Base-by-base conservation (phyloP, 225 moss, liverwort and hornwort species). In the Thuidium tamariscinum region DNA sequence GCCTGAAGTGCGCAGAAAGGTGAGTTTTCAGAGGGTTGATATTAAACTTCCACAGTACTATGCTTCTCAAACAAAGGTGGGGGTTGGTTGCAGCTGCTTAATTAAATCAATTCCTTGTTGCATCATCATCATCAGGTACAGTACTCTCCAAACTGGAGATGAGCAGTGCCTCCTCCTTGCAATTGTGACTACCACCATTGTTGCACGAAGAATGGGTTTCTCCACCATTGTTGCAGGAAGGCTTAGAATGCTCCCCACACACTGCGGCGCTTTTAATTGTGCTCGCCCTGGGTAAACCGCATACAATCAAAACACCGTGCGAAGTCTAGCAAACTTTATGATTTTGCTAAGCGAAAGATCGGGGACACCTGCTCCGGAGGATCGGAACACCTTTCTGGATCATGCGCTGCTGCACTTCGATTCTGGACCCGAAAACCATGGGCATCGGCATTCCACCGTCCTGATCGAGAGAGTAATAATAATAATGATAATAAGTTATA, bases 351-450 rank as follows among this genome's bases (percentile, higher is more conserved):
- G 73, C 73, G 11, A 48, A 18, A 18, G 48, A 72, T 44, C 27
- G 15, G 2, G 25, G 3, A 69, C 41, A 41, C 25, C 7, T 0
- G 69, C 26, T 0, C 42, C 5, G 26, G 0, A 41, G 14, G 20
- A 66, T 20, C 36, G 14, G 20, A 66, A 36, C 36, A 65, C 19
- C 65, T n/a, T 16, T 27, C 16, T 27, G 16, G 26, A 27, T 39
- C 25, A 2, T 8, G 41, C 8, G 41, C 69, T 0, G 16, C 29
- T 3, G 29, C 46, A 29, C 72, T 72, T 29, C 46, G 32, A 73
- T 73, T 30, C 20, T 12, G 46, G 10, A 18, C 30, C 30, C 18
- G 30, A 6, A 16, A 12, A 19, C 2, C 32, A 32, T n/a, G 4
- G 73, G 71, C 70, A 70, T 27, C 42, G 42, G 26, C 69, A 29